Evolutionary conservation across 1,284 basidiomycete genomes (phyloP).

Genomic region (Kwoniella shivajii): DNA sequence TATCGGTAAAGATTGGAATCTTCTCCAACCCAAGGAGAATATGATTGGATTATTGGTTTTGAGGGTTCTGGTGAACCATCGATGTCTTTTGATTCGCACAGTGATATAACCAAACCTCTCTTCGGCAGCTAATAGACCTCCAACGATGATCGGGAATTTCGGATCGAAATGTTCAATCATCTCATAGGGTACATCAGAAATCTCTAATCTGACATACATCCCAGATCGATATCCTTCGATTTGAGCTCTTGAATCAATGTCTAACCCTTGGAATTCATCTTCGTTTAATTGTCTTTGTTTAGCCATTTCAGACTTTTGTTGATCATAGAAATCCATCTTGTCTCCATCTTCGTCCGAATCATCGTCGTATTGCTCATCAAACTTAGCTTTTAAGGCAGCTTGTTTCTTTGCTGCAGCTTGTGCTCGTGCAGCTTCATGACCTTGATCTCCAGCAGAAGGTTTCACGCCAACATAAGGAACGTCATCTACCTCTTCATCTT

Average conservation of each 20-base stretch:
- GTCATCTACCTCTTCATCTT: conserved; percentile 53
- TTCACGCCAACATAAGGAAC: conserved; percentile 51
- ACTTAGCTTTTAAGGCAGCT: conserved; percentile 87
- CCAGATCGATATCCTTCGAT: conserved; percentile 92
- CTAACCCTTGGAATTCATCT: conserved; percentile 81
- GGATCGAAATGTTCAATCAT: conserved; percentile 94
- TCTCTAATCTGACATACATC: conserved; percentile 90
- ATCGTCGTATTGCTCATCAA: conserved; percentile 96
- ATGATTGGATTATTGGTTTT: conserved; percentile 98
- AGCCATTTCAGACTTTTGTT: conserved; percentile 89
- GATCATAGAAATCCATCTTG: conserved; percentile 83
- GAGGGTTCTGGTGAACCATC: conserved; percentile 89
- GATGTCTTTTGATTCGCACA: conserved; percentile 92
- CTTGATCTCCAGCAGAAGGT: conserved; percentile 28
- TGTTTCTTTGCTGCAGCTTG: conserved; percentile 80
- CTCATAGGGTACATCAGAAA: conserved; percentile 82
- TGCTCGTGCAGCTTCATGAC: conserved; percentile 57
- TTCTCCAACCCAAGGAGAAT: conserved; percentile 91
- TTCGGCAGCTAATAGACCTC: conserved; percentile 88
- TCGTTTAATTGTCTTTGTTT: conserved; percentile 81
- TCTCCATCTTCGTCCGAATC: conserved; percentile 67
- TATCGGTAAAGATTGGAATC: conserved; percentile 93
- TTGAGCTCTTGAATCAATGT: conserved; percentile 73
- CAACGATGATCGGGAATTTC: conserved; percentile 84
- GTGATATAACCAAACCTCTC: conserved; percentile 92